phyloP scores from a whole-genome alignment of 108 stramenopile genomes.

The Cyclotella baltica region DNA sequence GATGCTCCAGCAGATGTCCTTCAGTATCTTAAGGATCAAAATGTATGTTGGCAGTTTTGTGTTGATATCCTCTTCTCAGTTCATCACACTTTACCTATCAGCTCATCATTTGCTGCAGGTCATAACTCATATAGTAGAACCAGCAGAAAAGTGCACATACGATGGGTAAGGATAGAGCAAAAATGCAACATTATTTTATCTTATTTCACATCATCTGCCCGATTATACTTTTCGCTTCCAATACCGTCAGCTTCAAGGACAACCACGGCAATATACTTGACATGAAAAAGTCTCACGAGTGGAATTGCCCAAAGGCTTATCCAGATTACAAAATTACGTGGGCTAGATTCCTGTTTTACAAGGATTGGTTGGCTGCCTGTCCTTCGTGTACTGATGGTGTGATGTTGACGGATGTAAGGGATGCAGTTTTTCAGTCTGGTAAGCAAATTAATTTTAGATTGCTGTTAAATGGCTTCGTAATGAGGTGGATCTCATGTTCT shows the following conservation, averaged over 20 bases:
- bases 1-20: conserved; percentile 15
- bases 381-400: conserved; percentile 77
- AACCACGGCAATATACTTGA: conserved; percentile 10
- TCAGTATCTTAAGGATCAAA: background rate
- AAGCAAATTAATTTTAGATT: background rate
- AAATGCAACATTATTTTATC: background rate
- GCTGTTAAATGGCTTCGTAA: background rate
- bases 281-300: conserved; percentile 12
- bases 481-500: background rate
- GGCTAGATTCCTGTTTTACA: conserved; percentile 66
- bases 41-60: background rate
- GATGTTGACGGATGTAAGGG: conserved; percentile 69
- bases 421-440: conserved; percentile 66
- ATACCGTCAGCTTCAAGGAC: background rate
- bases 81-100: background rate
- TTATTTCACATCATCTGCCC: background rate
- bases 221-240: background rate
- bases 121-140: conserved; percentile 11
- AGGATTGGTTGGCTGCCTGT: conserved; percentile 74
- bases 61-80: background rate
- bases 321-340: conserved; percentile 68
- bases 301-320: conserved; percentile 35
- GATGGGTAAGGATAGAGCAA: conserved; percentile 15
- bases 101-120: background rate
- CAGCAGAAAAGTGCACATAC: conserved; percentile 41